A percentile compares a stretch with the other conserved stretches of the same genome.
Evolutionary conservation across 192 early-diverging fungal genomes (phyloP).

Genomic region (Chytriomyces hyalinus): DNA sequence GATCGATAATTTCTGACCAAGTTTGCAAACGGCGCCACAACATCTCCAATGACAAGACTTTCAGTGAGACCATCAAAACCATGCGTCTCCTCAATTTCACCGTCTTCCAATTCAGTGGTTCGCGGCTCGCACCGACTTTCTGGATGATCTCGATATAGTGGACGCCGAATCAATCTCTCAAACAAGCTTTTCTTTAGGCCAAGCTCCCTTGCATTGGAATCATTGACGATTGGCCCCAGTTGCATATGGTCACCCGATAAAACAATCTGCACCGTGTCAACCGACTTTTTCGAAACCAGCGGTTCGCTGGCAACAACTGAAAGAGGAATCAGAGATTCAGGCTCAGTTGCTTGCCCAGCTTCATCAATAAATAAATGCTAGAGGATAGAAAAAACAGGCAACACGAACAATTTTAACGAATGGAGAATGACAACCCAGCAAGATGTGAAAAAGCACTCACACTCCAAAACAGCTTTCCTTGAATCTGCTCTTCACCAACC

Average conservation of each 20-base stretch:
- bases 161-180: conserved; percentile 53
- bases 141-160: conserved; percentile 52
- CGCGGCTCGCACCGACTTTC: conserved; percentile 28
- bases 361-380: conserved; percentile 64
- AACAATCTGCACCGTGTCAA: conserved; percentile 42
- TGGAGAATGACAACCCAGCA: background rate
- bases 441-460: conserved; percentile 4
- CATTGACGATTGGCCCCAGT: conserved; percentile 55
- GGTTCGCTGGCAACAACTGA: conserved; percentile 42
- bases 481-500: background rate
- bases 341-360: conserved; percentile 62
- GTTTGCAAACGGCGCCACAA: conserved; percentile 50
- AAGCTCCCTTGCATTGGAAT: conserved; percentile 29
- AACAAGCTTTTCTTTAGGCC: conserved; percentile 50
- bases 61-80: background rate
- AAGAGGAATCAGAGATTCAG: conserved; percentile 56
- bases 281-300: conserved; percentile 5
- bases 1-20: conserved; percentile 57
- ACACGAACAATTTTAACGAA: background rate
- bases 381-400: conserved; percentile 11
- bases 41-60: conserved; percentile 14
- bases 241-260: conserved; percentile 61
- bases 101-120: conserved; percentile 16
- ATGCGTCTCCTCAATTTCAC: conserved; percentile 15
- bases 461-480: conserved; percentile 29